Evolutionary conservation across 2,329 filamentous ascomycete genomes (phyloP), one percentile per base, ranked within the genome.

Genomic region (Alternaria triticimaculans): DNA sequence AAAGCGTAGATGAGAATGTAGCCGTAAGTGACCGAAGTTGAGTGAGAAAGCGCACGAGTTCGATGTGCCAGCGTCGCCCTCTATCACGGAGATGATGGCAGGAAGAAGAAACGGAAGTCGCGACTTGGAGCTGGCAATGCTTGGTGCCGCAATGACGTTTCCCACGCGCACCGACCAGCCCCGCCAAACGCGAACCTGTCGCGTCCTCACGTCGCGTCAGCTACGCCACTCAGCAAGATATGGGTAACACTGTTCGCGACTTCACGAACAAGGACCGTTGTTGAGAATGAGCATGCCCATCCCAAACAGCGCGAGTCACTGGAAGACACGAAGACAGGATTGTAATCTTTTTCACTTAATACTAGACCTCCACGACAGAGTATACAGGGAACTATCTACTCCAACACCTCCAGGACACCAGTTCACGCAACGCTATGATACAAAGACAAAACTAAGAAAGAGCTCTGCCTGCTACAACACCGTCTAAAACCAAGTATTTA

Each of bases 401-500:
- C 11, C 37, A 41, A 41, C n/a, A 41, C 37, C 37, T 11, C 37
- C 37, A 41, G 9, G 37, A 41, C 37, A 41, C 37, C 37, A 18
- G 4, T 18, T 41, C 37, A 4, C 48, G 18, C 33, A 10, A 33
- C 20, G n/a, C 49, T 45, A 54, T 55, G 21, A 37, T 49, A 37
- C 45, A 54, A 50, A 46, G 20, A n/a, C 44, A 54, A 21, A 21
- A 33, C 25, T n/a, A 48, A 8, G 14, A 37, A 37, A 37, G 14
- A 8, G 3, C 7, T 8, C 30, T n/a, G 0, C 15, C 33, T 37
- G 15, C 15, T 9, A 37, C 33, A 20, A 37, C 33, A 20, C 49
- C 49, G 9, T 37, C 49, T 41, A 53, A 25, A 21, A 15, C 21
- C 18, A 26, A 43, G 21, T 55, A 60, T 41, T 21, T 55, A 60